Evolutionary conservation across 257 asterid species (phyloP).

Genomic region (Solanum gracilifrons): DNA sequence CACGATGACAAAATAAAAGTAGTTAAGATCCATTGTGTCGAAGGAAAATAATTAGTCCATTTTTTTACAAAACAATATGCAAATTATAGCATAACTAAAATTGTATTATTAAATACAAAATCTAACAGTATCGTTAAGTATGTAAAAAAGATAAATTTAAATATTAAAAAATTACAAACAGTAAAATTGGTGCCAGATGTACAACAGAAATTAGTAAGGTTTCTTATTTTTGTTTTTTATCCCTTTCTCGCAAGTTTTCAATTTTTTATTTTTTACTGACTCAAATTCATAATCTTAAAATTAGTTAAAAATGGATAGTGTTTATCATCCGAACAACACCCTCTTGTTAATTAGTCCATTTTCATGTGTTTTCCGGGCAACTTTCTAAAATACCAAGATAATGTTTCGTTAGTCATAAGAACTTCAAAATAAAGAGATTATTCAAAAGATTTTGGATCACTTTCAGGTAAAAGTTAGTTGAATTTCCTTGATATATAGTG

Average conservation of each 20-base stretch:
- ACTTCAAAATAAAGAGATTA: neutral
- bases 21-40: neutral
- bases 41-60: neutral
- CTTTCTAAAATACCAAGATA: no score
- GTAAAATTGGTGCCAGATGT: neutral
- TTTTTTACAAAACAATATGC: neutral
- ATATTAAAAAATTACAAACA: neutral
- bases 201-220: neutral
- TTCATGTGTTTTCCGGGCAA: no score
- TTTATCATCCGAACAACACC: neutral
- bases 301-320: accelerated
- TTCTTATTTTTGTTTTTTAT: no score
- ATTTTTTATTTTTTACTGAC: no score
- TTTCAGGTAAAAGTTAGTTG: neutral
- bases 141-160: no score
- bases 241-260: neutral
- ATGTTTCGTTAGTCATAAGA: no score
- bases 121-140: neutral
- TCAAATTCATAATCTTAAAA: no score
- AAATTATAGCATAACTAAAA: neutral
- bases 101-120: neutral
- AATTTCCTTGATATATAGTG: neutral
- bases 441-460: neutral
- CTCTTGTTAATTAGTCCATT: no score
- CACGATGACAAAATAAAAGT: neutral